Evolutionary conservation across 139 green algal species (phyloP).

Genomic region (Chlamydomonas sphaeroides): DNA sequence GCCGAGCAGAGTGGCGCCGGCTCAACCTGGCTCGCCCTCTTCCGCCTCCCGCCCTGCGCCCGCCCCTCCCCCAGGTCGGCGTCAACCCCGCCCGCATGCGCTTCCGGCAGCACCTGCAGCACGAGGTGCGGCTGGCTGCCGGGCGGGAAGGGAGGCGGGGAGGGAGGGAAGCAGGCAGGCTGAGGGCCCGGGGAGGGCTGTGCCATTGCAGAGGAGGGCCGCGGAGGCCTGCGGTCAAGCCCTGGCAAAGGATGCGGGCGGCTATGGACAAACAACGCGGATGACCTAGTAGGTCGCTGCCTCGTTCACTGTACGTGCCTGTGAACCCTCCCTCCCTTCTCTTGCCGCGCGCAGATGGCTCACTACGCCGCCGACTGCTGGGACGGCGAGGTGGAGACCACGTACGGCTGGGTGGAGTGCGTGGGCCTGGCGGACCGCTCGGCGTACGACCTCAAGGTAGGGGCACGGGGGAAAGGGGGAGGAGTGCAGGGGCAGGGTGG

Average conservation of each 20-base stretch:
- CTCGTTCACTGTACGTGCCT: no score
- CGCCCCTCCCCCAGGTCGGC: conserved; percentile 65
- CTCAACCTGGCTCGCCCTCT: background rate
- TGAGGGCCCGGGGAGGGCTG: no score
- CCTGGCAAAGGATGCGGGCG: no score
- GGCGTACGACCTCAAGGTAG: conserved; percentile 89
- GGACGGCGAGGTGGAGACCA: conserved; percentile 96
- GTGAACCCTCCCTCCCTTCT: background rate
- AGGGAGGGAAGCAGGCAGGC: no score
- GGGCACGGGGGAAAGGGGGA: background rate
- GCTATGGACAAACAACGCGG: no score
- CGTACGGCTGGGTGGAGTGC: conserved; percentile 99
- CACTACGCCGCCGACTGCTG: conserved; percentile 92
- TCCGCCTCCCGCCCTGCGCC: no score
- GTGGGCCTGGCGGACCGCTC: conserved; percentile 95
- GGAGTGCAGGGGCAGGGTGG: background rate
- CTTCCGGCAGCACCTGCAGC: conserved; percentile 97
- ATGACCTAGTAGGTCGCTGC: no score
- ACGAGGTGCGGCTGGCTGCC: conserved; percentile 85
- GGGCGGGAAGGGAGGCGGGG: no score
- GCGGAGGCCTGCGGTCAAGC: no score
- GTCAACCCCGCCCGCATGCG: conserved; percentile 87
- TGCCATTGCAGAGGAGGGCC: no score
- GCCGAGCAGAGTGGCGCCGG: no score
- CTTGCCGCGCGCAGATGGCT: conserved; percentile 43